phyloP scores from a whole-genome alignment of 345 rosid species.

The Garcia nutans region DNA sequence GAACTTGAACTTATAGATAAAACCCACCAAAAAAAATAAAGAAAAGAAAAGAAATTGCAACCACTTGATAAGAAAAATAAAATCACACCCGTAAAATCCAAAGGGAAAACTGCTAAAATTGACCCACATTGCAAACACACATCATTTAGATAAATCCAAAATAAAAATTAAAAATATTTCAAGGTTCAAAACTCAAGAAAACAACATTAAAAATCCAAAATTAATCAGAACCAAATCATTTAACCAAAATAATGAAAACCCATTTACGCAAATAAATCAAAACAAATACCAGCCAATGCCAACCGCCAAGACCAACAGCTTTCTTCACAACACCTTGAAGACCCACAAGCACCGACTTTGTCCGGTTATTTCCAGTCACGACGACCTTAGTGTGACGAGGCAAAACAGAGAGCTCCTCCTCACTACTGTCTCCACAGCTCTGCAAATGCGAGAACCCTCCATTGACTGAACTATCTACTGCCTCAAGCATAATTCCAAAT shows the following conservation, averaged over 20 bases:
- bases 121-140: constrained; percentile 33
- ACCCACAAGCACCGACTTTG: constrained; percentile 96
- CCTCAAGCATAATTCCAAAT: constrained; percentile 52
- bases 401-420: constrained; percentile 84
- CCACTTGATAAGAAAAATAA: neutral
- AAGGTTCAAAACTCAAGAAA: neutral
- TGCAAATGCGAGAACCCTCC: constrained; percentile 63
- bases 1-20: neutral
- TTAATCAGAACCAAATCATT: neutral
- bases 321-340: constrained; percentile 94
- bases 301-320: constrained; percentile 95
- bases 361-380: constrained; percentile 93
- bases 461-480: constrained; percentile 62
- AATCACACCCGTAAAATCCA: neutral
- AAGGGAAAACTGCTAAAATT: constrained; percentile 17
- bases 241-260: neutral
- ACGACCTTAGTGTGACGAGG: constrained; percentile 97
- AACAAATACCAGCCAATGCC: constrained; percentile 93
- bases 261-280: neutral
- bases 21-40: too few species aligned
- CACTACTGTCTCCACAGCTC: constrained; percentile 80
- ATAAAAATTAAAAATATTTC: constrained; percentile 1
- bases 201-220: neutral
- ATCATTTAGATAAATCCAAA: neutral
- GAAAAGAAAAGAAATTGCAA: too few species aligned